A percentile compares a stretch with the other conserved stretches of the same genome.
These are phyloP conservation scores for Macrocybe sp. DNA, from an alignment of 1,284 basidiomycete species.

Conservation along the genomic window DNA sequence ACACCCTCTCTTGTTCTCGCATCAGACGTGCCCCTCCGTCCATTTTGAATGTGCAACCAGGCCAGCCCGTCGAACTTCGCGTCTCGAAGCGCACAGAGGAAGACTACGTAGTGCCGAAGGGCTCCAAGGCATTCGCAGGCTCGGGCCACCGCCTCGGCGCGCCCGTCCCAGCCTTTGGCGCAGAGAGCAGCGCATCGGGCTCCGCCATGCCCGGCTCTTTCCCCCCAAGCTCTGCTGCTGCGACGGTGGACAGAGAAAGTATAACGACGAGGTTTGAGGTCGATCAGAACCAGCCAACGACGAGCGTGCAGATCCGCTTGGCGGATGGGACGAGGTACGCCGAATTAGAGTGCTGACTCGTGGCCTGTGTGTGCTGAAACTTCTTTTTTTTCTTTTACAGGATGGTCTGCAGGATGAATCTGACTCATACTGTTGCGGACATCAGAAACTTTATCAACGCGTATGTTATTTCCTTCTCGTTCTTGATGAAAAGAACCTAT, in stretches of 20 bases:
- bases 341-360: neutral
- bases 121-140: slow-evolving; percentile 61
- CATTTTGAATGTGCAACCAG: slow-evolving; percentile 72
- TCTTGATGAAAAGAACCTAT: slow-evolving; percentile 4
- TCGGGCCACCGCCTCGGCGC: slow-evolving; percentile 83
- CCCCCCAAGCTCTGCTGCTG: slow-evolving; percentile 25
- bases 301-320: slow-evolving; percentile 87
- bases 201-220: slow-evolving; percentile 55
- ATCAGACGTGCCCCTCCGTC: slow-evolving; percentile 72
- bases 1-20: slow-evolving; percentile 5
- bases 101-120: slow-evolving; percentile 58
- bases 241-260: slow-evolving; percentile 30
- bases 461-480: slow-evolving; percentile 44
- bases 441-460: slow-evolving; percentile 86
- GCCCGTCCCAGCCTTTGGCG: slow-evolving; percentile 25
- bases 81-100: slow-evolving; percentile 75
- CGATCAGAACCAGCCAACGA: slow-evolving; percentile 77
- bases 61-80: slow-evolving; percentile 85
- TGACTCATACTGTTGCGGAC: slow-evolving; percentile 87
- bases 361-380: slow-evolving; percentile 3
- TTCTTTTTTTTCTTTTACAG: slow-evolving; percentile 32
- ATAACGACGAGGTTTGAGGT: slow-evolving; percentile 70
- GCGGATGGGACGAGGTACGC: slow-evolving; percentile 86
- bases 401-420: slow-evolving; percentile 86
- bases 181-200: slow-evolving; percentile 10